Percentiles rank a stretch among this genome's conserved stretches.
Evolutionary conservation across 1,284 basidiomycete species (phyloP).

Genomic region (Sutorius eximius): DNA sequence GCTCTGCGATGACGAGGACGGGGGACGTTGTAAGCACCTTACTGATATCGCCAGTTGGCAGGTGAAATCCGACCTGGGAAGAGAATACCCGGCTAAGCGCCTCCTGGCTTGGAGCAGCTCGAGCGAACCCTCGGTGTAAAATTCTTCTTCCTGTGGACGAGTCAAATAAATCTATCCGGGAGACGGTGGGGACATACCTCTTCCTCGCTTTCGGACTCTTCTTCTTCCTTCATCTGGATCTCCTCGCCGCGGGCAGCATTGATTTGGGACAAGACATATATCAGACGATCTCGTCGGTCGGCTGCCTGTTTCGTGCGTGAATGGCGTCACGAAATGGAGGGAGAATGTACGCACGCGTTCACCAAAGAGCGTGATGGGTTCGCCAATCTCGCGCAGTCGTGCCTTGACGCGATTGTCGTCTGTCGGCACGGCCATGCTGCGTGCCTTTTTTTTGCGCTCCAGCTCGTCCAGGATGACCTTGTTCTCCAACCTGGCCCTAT

Average conservation of each 20-base stretch:
- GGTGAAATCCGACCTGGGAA: constrained; percentile 82
- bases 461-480: constrained; percentile 86
- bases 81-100: constrained; percentile 87
- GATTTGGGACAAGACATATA: constrained; percentile 89
- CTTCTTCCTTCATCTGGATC: constrained; percentile 68
- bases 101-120: constrained; percentile 84
- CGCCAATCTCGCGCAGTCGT: constrained; percentile 86
- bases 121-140: constrained; percentile 90
- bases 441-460: constrained; percentile 94
- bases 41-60: constrained; percentile 49
- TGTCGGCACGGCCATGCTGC: constrained; percentile 93
- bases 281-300: constrained; percentile 90
- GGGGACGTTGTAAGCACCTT: constrained; percentile 75
- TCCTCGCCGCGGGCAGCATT: constrained; percentile 77
- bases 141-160: constrained; percentile 81
- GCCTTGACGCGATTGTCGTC: constrained; percentile 92
- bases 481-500: constrained; percentile 73
- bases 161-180: not conserved
- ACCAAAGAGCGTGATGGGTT: constrained; percentile 96
- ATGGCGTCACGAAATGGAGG: constrained; percentile 15
- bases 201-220: constrained; percentile 69
- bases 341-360: constrained; percentile 72
- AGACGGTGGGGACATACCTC: constrained; percentile 51
- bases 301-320: constrained; percentile 56
- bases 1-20: constrained; percentile 65